Conservation (phyloP, 208 protist species). For the Hexamita inflata region DNA sequence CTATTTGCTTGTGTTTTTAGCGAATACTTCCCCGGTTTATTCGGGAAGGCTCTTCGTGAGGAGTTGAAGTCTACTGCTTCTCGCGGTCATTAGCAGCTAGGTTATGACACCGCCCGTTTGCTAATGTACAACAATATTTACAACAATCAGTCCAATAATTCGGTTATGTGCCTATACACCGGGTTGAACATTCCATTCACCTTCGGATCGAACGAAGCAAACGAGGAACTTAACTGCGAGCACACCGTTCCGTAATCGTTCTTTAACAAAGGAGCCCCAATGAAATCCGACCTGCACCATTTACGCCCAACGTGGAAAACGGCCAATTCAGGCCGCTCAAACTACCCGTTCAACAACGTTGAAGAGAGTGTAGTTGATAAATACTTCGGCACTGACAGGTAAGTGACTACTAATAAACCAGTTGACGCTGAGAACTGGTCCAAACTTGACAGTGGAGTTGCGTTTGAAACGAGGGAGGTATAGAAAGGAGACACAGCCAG, state of each 20-base stretch:
- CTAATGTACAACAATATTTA: too few species aligned
- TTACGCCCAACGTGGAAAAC: background rate
- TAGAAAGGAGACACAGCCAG: background rate
- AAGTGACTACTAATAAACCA: background rate
- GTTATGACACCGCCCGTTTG: too few species aligned
- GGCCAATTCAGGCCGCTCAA: background rate
- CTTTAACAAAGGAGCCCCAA: background rate
- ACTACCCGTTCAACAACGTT: background rate
- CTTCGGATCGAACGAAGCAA: too few species aligned
- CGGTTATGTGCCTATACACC: too few species aligned
- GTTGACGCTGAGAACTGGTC: background rate
- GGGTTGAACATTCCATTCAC: too few species aligned
- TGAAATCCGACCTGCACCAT: background rate
- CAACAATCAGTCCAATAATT: too few species aligned
- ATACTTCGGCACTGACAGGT: background rate
- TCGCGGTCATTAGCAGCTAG: too few species aligned
- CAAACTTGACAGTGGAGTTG: background rate
- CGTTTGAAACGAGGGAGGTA: background rate
- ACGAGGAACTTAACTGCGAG: background rate
- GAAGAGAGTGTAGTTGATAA: background rate
- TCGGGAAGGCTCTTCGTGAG: too few species aligned
- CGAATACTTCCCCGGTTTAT: too few species aligned
- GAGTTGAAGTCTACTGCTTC: too few species aligned
- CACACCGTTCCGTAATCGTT: background rate
- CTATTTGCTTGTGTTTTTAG: too few species aligned